Evolutionary conservation across 2,329 filamentous ascomycete genomes (phyloP), one percentile per base, ranked within the genome.

Genomic region (Cercospora nicotianae): DNA sequence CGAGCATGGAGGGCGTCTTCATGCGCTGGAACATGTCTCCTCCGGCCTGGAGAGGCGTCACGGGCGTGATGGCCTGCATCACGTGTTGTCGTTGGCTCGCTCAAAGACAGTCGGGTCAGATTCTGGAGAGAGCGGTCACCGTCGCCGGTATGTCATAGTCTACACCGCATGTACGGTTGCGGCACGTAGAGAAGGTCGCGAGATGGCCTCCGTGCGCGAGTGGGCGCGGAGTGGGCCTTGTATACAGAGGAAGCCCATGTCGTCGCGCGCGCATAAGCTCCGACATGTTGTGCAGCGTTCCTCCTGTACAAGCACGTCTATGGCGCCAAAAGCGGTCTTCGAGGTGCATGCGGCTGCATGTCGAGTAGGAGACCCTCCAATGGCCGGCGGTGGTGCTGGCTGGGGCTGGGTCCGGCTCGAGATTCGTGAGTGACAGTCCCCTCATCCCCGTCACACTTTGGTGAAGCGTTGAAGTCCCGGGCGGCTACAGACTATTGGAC

Each of bases 1-100:
- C 84, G 79, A 91, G 90, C 77, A 91, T 88, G 18, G 87, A 86
- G 72, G 85, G 83, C 28, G 78, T 76, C 66, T 82, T 81, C 60
- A 78, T 79, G 72, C 80, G 80, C 71, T 83, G 79, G 76, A 84
- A 86, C 83, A 86, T 81, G 70, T 83, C 81, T 53, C 80, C 78
- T 66, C 78, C 78, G 60, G 78, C 72, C 72, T 81, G 80, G 71
- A 81, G 75, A 61, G 82, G 80, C 69, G 80, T 81, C 59, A 79
- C 78, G 64, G 81, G 81, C 10, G 81, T 81, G 77, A 81, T 80
- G 78, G 78, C 79, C 79, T 79, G 80, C 81, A 83, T 76, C 69
- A 74, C 72, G 53, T 58, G 53, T n/a, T 10, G 45, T 51, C 45
- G 66, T 28, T 18, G 30, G 58, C 55, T 12, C 58, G 64, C 42